Conservation (phyloP, 2,329 filamentous ascomycete genomes). For the Hymenoscyphus infarciens region DNA sequence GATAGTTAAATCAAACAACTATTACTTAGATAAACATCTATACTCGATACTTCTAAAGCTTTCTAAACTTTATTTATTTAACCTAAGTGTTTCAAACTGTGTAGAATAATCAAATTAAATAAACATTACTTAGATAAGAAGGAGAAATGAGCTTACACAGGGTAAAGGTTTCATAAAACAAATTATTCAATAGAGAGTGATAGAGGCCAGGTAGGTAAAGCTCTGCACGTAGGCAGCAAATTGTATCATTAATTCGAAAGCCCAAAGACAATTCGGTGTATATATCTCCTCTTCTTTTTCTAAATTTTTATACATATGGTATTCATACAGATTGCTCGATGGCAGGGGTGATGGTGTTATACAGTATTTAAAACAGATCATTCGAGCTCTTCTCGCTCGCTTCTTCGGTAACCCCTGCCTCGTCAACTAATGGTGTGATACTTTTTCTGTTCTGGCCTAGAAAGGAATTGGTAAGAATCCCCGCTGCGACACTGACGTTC, state of each 20-base stretch:
- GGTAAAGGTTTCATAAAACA: not conserved
- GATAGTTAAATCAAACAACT: too few relatives aligned
- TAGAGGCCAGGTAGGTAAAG: not conserved
- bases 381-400: not conserved
- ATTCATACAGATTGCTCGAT: not conserved
- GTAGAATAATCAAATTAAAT: too few relatives aligned
- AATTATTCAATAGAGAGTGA: not conserved
- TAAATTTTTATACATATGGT: not conserved
- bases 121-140: too few relatives aligned
- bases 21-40: too few relatives aligned
- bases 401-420: not conserved
- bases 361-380: constrained; percentile 8
- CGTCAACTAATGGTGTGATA: not conserved
- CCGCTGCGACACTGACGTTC: constrained; percentile 88
- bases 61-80: too few relatives aligned
- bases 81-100: too few relatives aligned
- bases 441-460: not conserved
- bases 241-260: not conserved
- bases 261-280: not conserved
- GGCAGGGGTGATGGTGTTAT: not conserved
- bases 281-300: not conserved
- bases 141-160: too few relatives aligned
- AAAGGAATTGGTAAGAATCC: constrained; percentile 69
- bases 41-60: too few relatives aligned
- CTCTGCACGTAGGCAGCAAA: not conserved